Evolutionary conservation across 2,329 filamentous ascomycete species (phyloP).

Genomic region (Aspergillus fijiensis): DNA sequence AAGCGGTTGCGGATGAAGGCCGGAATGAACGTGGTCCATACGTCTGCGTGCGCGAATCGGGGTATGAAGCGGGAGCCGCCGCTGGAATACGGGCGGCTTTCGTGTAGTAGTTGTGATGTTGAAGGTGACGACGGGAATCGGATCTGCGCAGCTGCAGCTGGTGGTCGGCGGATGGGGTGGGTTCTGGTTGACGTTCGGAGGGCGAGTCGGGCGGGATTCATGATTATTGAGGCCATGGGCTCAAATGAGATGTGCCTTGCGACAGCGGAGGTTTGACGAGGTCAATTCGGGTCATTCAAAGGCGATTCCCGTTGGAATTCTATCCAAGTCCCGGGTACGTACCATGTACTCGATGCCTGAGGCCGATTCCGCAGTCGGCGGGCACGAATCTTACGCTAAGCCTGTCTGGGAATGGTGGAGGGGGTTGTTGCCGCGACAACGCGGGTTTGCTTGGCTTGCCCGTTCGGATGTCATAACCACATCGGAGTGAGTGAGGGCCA

Average conservation of each 20-base stretch:
- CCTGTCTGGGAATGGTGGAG: slow-evolving; percentile 19
- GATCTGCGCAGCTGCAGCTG: slow-evolving; percentile 20
- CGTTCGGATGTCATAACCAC: slow-evolving; percentile 11
- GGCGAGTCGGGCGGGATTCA: slow-evolving; percentile 17
- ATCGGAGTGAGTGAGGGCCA: slow-evolving; percentile 2
- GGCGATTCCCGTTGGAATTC: background rate
- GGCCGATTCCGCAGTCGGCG: slow-evolving; percentile 6
- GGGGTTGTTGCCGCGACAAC: slow-evolving; percentile 34
- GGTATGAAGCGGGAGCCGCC: slow-evolving; percentile 35
- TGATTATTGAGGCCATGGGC: slow-evolving; percentile 16
- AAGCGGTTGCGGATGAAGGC: slow-evolving; percentile 50
- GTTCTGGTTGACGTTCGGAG: slow-evolving; percentile 5
- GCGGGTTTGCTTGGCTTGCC: slow-evolving; percentile 12
- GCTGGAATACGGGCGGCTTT: slow-evolving; percentile 23
- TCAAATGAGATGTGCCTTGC: slow-evolving; percentile 2
- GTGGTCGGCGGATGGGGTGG: slow-evolving; percentile 6
- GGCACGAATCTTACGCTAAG: slow-evolving; percentile 5
- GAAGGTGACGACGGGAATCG: slow-evolving; percentile 61
- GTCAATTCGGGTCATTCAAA: background rate
- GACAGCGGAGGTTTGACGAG: background rate
- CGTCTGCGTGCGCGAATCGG: slow-evolving; percentile 57
- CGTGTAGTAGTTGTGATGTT: slow-evolving; percentile 32
- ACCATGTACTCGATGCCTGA: slow-evolving; percentile 8
- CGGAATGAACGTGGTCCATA: slow-evolving; percentile 70
- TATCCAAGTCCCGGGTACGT: background rate